A percentile compares a stretch with the other conserved stretches of the same genome.
Evolutionary conservation across 2,329 filamentous ascomycete species (phyloP).

Genomic region (Didymella pomorum): DNA sequence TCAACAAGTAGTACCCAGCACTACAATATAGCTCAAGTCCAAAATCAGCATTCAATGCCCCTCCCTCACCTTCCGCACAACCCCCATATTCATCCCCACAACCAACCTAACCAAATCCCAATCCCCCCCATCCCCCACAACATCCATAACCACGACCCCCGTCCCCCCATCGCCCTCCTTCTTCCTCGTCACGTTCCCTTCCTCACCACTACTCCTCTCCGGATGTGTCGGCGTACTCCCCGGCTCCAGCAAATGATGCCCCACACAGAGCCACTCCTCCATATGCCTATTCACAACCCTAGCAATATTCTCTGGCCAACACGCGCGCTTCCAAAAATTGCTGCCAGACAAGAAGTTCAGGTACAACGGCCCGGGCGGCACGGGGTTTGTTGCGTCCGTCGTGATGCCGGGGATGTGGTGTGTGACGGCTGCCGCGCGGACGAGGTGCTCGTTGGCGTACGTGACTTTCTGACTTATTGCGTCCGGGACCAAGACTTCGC

Average conservation of each 20-base stretch:
- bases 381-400: slow-evolving; percentile 50
- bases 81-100: slow-evolving; percentile 85
- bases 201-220: slow-evolving; percentile 24
- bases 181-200: slow-evolving; percentile 55
- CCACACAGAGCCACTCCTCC: slow-evolving; percentile 65
- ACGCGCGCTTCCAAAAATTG: slow-evolving; percentile 91
- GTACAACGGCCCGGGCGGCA: slow-evolving; percentile 71
- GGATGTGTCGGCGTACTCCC: slow-evolving; percentile 15
- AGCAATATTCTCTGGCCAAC: slow-evolving; percentile 94
- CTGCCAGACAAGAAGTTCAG: slow-evolving; percentile 90
- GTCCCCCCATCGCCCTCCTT: slow-evolving; percentile 70
- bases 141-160: slow-evolving; percentile 91
- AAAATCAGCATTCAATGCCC: not conserved
- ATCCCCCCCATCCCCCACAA: slow-evolving; percentile 85
- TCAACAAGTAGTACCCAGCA: not conserved
- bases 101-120: slow-evolving; percentile 91
- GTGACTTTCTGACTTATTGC: slow-evolving; percentile 84
- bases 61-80: slow-evolving; percentile 37
- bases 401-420: slow-evolving; percentile 52
- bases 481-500: slow-evolving; percentile 78
- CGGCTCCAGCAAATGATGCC: slow-evolving; percentile 54
- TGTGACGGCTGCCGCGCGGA: slow-evolving; percentile 63
- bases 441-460: slow-evolving; percentile 76
- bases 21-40: not conserved
- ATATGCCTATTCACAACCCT: slow-evolving; percentile 83